Evolutionary conservation across 73 alveolate genomes (phyloP).

Genomic region (Uronychia binucleata): DNA sequence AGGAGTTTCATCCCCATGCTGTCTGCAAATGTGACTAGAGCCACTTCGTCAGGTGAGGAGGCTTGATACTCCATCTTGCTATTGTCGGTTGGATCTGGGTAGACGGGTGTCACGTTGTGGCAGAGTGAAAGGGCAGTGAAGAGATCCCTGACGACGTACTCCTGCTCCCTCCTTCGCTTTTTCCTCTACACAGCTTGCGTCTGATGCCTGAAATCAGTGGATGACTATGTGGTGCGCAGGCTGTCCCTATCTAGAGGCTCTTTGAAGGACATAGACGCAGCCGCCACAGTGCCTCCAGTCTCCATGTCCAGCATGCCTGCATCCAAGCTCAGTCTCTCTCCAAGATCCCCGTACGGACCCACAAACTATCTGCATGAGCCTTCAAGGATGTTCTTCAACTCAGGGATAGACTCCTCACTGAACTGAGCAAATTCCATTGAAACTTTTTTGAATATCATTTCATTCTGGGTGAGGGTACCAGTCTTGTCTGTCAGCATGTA

Average conservation of each 20-base stretch:
- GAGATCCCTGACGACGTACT: slow-evolving; percentile 67
- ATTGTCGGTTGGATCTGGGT: slow-evolving; percentile 36
- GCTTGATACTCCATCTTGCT: slow-evolving; percentile 80
- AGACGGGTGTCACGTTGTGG: slow-evolving; percentile 85
- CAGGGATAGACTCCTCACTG: slow-evolving; percentile 75
- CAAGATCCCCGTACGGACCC: slow-evolving; percentile 35
- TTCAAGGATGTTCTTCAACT: slow-evolving; percentile 59
- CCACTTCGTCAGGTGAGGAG: slow-evolving; percentile 92
- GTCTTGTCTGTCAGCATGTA: slow-evolving; percentile 89
- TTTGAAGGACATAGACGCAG: too few species aligned
- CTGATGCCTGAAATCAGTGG: not conserved
- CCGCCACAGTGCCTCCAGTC: not conserved
- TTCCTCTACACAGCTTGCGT: slow-evolving; percentile 6
- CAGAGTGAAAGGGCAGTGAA: slow-evolving; percentile 75
- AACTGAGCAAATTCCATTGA: slow-evolving; percentile 73
- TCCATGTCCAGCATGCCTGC: not conserved
- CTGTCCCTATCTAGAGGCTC: too few species aligned
- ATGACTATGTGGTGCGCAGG: too few species aligned
- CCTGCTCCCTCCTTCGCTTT: slow-evolving; percentile 61
- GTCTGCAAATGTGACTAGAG: slow-evolving; percentile 86
- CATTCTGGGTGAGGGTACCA: slow-evolving; percentile 92
- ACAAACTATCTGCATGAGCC: slow-evolving; percentile 47
- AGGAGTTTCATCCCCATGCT: slow-evolving; percentile 71
- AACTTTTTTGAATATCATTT: slow-evolving; percentile 82
- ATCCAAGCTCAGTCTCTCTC: too few species aligned